Base-by-base conservation (phyloP, 164 flowering plant genomes). In the Stephania japonica region DNA sequence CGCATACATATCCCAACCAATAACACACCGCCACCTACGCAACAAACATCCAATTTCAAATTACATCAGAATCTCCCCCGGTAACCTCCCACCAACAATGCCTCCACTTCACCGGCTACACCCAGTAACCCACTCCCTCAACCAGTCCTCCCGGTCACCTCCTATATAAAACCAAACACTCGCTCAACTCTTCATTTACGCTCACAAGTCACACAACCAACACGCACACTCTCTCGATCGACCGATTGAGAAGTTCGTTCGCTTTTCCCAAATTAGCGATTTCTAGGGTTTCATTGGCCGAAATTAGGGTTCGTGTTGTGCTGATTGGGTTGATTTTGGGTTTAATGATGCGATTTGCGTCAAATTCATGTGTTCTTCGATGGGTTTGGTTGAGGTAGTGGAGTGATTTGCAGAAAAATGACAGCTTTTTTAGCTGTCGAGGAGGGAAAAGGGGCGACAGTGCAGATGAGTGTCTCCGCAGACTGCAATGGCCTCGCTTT, bases 401-500 rank as follows among this genome's bases (percentile, higher is more conserved):
- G 26, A 6, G 13, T 3, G 21, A 56, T 56, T 63, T 63, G 66
- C 66, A 63, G 66, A 63, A 13, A 63, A 63, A 63, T 63, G 66
- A 23, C 66, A 63, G 66, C 66, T 63, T 63, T 63, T 63, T 63
- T 21, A 11, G 13, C n/a, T 63, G 66, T 63, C 32, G 27, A 24
- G 65, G 26, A 62, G 27, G 26, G 26, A 63, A 63, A 23, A 63
- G 27, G 16, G 21, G 38, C 38, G 38, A 24, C 66, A 5, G 66
- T 63, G 6, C 26, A 63, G 66, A 63, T 63, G 66, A 25, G 23
- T 63, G 66, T 63, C 25, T 63, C 6, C 11, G 66, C 6, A 13
- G 27, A 23, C 21, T 66, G 23, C 59, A 70, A 25, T 32, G 74
- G 73, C 73, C 70, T 77, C 73, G 73, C 59, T 75, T 72, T 75